Evolutionary conservation across 1,284 basidiomycete species (phyloP).

Genomic region (Hymenochaete sp.): DNA sequence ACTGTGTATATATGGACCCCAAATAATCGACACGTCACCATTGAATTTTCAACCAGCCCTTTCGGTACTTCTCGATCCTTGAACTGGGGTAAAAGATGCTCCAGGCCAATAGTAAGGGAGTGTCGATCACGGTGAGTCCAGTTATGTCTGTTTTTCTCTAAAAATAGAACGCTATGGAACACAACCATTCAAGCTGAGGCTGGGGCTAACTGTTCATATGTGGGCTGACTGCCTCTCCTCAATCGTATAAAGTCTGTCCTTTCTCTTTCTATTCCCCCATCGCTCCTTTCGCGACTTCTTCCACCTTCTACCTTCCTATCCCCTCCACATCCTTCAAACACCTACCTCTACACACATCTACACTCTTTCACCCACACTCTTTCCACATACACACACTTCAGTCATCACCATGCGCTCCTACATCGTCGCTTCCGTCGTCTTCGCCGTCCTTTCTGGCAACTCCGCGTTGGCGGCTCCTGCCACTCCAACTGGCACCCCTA

Average conservation of each 20-base stretch:
- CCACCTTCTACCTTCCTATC: conserved; percentile 6
- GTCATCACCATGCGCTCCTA: conserved; percentile 13
- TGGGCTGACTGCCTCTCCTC: conserved; percentile 1
- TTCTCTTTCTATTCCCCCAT: neutral
- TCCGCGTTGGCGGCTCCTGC: neutral
- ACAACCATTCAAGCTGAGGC: no score
- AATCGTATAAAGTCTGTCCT: conserved; percentile 10
- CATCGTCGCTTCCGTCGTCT: conserved; percentile 14
- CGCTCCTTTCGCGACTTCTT: conserved; percentile 9
- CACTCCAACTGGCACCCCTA: no score
- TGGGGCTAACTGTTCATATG: no score
- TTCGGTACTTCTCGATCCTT: no score
- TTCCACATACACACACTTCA: neutral
- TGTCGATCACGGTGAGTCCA: no score
- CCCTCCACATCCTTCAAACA: neutral
- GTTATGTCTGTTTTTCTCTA: no score
- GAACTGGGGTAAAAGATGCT: no score
- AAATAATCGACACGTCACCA: no score
- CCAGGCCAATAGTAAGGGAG: no score
- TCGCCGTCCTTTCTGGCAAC: conserved; percentile 9
- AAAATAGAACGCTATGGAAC: no score
- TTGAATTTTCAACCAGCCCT: no score
- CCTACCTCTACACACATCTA: neutral
- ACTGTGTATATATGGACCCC: no score
- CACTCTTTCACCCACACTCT: conserved; percentile 7